Evolutionary conservation across 2,329 filamentous ascomycete genomes (phyloP).

Genomic region (Verticillium klebahnii): DNA sequence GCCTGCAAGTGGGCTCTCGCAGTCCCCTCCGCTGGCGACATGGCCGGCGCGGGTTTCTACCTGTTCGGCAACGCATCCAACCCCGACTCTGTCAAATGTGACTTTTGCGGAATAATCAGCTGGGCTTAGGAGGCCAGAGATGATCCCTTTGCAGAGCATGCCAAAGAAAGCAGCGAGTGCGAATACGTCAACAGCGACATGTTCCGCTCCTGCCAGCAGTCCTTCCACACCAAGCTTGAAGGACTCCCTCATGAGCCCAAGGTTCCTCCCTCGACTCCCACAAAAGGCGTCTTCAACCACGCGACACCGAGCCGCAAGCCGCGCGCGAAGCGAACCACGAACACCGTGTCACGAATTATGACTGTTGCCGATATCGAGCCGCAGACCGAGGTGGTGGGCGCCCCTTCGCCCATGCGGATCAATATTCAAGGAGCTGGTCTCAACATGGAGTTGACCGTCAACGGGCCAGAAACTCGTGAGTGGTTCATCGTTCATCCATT

Average conservation of each 20-base stretch:
- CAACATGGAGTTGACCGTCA: not conserved
- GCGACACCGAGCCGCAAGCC: not conserved
- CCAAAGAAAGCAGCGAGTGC: not conserved
- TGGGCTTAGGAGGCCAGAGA: slow-evolving; percentile 8
- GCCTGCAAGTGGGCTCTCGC: slow-evolving; percentile 3
- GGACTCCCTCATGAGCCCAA: not conserved
- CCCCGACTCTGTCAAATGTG: not conserved
- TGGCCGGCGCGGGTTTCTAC: slow-evolving; percentile 3
- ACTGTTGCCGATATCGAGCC: not conserved
- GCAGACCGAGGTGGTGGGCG: not conserved
- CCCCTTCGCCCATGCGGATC: not conserved
- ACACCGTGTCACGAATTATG: not conserved
- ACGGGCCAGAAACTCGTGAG: not conserved
- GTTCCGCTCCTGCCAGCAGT: not conserved
- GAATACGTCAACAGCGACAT: not conserved
- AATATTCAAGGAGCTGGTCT: not conserved
- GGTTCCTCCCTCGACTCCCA: not conserved
- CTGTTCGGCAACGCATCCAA: not conserved
- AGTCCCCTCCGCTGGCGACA: not conserved
- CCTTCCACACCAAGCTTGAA: not conserved
- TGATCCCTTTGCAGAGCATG: slow-evolving; percentile 3
- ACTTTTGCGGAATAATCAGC: not conserved
- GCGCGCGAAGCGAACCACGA: not conserved
- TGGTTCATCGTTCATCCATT: not conserved
- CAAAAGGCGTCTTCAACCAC: not conserved